phyloP scores from a whole-genome alignment of 805 yeast species.

The Candida parachauliodes region DNA sequence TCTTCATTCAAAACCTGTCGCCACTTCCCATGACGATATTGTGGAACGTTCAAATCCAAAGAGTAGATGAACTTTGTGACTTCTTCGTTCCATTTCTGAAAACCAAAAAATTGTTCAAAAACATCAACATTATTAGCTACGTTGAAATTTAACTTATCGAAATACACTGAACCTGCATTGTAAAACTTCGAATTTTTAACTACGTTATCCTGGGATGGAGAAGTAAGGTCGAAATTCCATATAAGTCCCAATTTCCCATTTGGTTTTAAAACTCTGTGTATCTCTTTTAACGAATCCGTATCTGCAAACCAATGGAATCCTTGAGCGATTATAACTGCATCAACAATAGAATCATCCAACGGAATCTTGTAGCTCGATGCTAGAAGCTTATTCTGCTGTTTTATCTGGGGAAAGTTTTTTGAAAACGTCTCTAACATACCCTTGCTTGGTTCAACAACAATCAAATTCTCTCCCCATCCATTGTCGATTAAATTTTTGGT shows the following conservation, averaged over 20 bases:
- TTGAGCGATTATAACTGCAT: conserved; percentile 53
- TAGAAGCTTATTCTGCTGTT: conserved; percentile 16
- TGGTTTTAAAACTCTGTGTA: conserved; percentile 46
- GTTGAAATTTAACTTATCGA: conserved; percentile 7
- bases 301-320: conserved; percentile 71
- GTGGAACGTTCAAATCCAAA: conserved; percentile 49
- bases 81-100: conserved; percentile 34
- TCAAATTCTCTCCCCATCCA: conserved; percentile 36
- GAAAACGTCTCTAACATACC: conserved; percentile 54
- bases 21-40: conserved; percentile 52
- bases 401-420: conserved; percentile 43
- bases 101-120: conserved; percentile 13
- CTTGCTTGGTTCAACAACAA: conserved; percentile 51
- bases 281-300: conserved; percentile 42
- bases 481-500: conserved; percentile 39
- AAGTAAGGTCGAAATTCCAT: conserved; percentile 52
- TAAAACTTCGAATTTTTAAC: conserved; percentile 4
- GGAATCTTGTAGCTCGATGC: conserved; percentile 51
- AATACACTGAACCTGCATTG: conserved; percentile 10
- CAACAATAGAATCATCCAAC: conserved; percentile 39
- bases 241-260: conserved; percentile 50
- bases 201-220: conserved; percentile 9
- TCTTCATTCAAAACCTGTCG: conserved; percentile 28
- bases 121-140: conserved; percentile 8
- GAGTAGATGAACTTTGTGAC: conserved; percentile 31